Evolutionary conservation across 2,329 filamentous ascomycete species (phyloP).

Genomic region (Trichoderma citrinoviride): DNA sequence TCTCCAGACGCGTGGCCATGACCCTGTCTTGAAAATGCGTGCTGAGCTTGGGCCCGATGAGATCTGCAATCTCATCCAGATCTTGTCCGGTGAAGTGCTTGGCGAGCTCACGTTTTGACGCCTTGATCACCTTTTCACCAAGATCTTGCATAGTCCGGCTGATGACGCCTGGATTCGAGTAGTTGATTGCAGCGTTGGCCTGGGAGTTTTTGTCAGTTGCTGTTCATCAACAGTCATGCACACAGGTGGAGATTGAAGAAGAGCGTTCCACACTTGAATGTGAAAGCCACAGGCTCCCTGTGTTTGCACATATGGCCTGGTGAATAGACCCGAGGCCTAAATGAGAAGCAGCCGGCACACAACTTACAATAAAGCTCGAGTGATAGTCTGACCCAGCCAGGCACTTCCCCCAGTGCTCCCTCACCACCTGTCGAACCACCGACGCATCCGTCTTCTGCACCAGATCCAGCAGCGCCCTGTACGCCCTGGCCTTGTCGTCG

Average conservation of each 20-base stretch:
- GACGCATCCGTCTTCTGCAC: conserved; percentile 43
- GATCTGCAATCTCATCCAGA: conserved; percentile 45
- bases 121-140: conserved; percentile 43
- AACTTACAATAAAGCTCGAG: conserved; percentile 51
- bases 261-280: too few species aligned
- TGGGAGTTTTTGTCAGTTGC: conserved; percentile 33
- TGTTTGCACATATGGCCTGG: too few species aligned
- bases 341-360: neutral
- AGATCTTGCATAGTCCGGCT: conserved; percentile 44
- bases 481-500: conserved; percentile 22
- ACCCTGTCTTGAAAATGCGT: conserved; percentile 51
- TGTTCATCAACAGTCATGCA: neutral
- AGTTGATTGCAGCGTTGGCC: conserved; percentile 51
- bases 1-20: conserved; percentile 50
- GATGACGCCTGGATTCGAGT: conserved; percentile 40
- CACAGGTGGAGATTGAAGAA: neutral
- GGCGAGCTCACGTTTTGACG: conserved; percentile 43
- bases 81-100: conserved; percentile 40
- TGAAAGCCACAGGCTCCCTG: neutral
- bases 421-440: conserved; percentile 47
- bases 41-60: conserved; percentile 47
- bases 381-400: conserved; percentile 53
- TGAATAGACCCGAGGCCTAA: neutral
- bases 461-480: conserved; percentile 28
- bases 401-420: conserved; percentile 52